Percentiles rank a stretch among this genome's conserved stretches.
Evolutionary conservation across 2,329 filamentous ascomycete genomes (phyloP).

Genomic region (Colletotrichum liaoningense): DNA sequence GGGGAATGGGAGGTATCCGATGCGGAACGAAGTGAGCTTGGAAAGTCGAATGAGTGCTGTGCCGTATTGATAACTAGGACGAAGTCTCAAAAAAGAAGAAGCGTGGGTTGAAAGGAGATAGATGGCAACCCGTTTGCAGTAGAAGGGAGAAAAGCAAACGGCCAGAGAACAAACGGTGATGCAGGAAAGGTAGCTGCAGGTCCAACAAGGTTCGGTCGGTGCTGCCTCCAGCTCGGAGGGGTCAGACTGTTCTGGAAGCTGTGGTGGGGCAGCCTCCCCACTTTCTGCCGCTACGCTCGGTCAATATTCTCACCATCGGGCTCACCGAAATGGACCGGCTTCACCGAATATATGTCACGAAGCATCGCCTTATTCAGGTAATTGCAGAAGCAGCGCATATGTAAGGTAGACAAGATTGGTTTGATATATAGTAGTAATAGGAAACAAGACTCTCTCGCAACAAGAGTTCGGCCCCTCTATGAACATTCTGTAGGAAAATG

Average conservation of each 20-base stretch:
- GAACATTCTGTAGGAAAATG: no score
- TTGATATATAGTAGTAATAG: background rate
- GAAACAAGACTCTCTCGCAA: no score
- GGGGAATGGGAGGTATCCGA: background rate
- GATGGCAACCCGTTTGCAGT: background rate
- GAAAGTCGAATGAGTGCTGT: background rate
- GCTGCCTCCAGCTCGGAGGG: background rate
- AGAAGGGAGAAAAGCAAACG: background rate
- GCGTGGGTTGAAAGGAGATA: background rate
- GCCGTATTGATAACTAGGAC: background rate
- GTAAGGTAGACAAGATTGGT: background rate
- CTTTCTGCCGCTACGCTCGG: conserved; percentile 7
- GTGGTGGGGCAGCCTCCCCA: conserved; percentile 39
- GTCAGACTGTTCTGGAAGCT: conserved; percentile 46
- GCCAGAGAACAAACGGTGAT: background rate
- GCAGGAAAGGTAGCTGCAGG: background rate
- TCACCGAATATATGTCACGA: background rate
- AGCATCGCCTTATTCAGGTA: background rate
- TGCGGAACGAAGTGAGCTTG: background rate
- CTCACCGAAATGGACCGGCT: background rate
- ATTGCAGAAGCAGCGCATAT: background rate
- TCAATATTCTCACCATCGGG: background rate
- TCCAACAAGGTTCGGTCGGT: background rate
- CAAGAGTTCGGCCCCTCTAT: no score
- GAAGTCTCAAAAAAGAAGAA: background rate